Base-by-base conservation (phyloP, 345 rosid genomes). In the Sonneratia caseolaris region DNA sequence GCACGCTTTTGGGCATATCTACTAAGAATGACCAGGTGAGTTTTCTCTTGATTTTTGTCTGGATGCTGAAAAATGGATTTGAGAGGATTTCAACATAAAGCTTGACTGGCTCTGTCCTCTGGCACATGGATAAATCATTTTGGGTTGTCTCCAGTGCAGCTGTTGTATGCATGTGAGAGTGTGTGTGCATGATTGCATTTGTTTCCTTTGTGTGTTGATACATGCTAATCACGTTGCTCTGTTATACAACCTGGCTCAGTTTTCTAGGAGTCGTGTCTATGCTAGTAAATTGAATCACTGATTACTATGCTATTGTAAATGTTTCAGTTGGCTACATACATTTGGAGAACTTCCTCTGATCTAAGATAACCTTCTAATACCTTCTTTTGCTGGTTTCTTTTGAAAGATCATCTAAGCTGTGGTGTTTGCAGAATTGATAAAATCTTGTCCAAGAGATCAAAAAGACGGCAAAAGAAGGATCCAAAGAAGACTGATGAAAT, bases 401-500 rank as follows among this genome's bases (percentile, higher is more conserved):
- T 70, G 71, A 48, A 72, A 72, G 66, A 37, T 77, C 71, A 68
- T 68, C 35, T n/a, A 70, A 43, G 27, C 37, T 76, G 5, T 75
- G 83, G 22, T 79, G 67, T 48, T 79, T 84, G 74, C 84, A 94
- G 98, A 88, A 77, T 94, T 68, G 84, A 82, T 18, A 88, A 82
- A 71, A 66, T 91, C 82, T 78, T 90, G 22, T 18, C 71, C 38
- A 84, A 85, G 53, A 84, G 77, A 79, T 68, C 86, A 55, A 83
- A 75, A 68, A 51, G 82, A 76, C 74, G 21, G 47, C 76, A 18
- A 19, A 84, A 81, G 79, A 85, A 79, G 65, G 91, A 86, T 76
- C 86, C 88, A 69, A 86, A 89, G 80, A 88, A 94, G 79, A 80
- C 86, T 79, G 97, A 87, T 76, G 95, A 87, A 57, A 78, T 79